phyloP scores from a whole-genome alignment of 225 moss, liverwort and hornwort genomes.

The Pseudoscleropodium purum region DNA sequence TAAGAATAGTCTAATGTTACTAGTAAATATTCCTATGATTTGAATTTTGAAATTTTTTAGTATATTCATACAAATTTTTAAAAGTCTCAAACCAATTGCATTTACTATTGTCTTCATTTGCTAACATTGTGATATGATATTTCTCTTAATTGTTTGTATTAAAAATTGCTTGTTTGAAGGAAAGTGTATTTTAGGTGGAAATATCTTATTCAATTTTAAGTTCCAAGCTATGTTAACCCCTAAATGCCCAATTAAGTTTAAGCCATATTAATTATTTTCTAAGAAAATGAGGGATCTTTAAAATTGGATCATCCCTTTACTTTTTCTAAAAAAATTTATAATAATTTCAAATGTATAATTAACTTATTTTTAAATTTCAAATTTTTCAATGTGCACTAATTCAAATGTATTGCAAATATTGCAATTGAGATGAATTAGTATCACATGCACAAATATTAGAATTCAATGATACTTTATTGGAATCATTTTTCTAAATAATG shows the following conservation, averaged over 20 bases:
- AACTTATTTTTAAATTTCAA: not conserved
- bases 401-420: not conserved
- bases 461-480: not conserved
- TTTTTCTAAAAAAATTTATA: not conserved
- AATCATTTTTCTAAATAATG: not conserved
- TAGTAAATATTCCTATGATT: not conserved
- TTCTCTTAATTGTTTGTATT: not conserved
- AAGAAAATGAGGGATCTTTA: not conserved
- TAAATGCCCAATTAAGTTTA: not conserved
- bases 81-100: not conserved
- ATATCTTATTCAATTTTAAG: not conserved
- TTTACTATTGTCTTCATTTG: not conserved
- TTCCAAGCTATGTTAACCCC: no score
- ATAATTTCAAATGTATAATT: not conserved
- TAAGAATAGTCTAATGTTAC: not conserved
- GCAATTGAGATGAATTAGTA: not conserved
- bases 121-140: not conserved
- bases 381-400: not conserved
- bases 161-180: accelerated
- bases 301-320: not conserved
- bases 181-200: accelerated
- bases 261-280: not conserved
- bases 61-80: not conserved
- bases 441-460: no score
- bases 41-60: not conserved